phyloP scores from a whole-genome alignment of 2,329 filamentous ascomycete genomes.

The Ophiostoma sp. region DNA sequence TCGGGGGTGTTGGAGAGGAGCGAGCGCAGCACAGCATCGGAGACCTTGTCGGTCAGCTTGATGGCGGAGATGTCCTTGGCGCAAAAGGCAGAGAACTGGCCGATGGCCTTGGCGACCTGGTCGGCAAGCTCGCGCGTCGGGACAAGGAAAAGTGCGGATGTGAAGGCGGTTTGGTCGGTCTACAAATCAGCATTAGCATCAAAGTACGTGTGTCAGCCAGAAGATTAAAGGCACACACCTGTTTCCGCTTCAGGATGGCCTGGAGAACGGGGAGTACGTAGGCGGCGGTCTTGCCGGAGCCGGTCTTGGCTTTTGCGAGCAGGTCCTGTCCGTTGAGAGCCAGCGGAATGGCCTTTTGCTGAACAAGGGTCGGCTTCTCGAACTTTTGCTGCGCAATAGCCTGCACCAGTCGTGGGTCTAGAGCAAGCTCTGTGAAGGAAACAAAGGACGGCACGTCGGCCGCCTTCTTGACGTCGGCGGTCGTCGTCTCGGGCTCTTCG shows the following conservation, averaged over 20 bases:
- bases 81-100: slow-evolving; percentile 74
- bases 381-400: slow-evolving; percentile 80
- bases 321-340: slow-evolving; percentile 85
- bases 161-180: slow-evolving; percentile 49
- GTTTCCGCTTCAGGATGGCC: slow-evolving; percentile 71
- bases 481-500: slow-evolving; percentile 20
- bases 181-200: slow-evolving; percentile 28
- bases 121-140: slow-evolving; percentile 91
- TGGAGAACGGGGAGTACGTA: slow-evolving; percentile 89
- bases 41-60: slow-evolving; percentile 86
- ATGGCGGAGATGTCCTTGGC: slow-evolving; percentile 74
- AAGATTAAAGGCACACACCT: slow-evolving; percentile 24
- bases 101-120: slow-evolving; percentile 76
- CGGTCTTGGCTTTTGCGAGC: slow-evolving; percentile 86
- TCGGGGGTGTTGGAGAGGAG: slow-evolving; percentile 82
- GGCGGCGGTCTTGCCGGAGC: slow-evolving; percentile 95
- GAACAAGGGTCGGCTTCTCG: slow-evolving; percentile 79
- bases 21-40: slow-evolving; percentile 80
- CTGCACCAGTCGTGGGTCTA: slow-evolving; percentile 82
- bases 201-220: background rate
- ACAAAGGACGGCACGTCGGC: slow-evolving; percentile 7
- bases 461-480: background rate
- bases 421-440: slow-evolving; percentile 67
- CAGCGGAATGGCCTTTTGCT: slow-evolving; percentile 79
- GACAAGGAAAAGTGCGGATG: slow-evolving; percentile 79